Conservation (phyloP, 108 stramenopile species). For the Cyclotella cryptica region DNA sequence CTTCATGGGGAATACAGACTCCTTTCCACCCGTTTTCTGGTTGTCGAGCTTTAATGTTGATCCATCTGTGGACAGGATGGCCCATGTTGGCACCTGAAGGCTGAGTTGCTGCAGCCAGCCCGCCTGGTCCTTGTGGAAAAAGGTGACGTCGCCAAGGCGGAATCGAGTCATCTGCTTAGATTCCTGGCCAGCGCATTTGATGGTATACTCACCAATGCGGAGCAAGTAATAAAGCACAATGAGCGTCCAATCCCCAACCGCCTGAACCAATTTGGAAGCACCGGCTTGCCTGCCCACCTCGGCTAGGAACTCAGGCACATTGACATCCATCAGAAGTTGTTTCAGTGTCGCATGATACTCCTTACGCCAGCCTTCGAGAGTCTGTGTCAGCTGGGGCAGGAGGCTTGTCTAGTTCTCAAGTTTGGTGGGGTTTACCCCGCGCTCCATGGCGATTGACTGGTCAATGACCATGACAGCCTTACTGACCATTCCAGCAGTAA, state of each 20-base stretch:
- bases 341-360: not conserved
- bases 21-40: not conserved
- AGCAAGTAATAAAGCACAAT: too few species aligned
- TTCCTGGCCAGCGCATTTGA: too few species aligned
- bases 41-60: not conserved
- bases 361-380: not conserved
- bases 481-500: constrained; percentile 1
- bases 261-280: too few species aligned
- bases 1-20: too few species aligned
- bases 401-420: not conserved
- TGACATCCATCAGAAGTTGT: not conserved
- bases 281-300: too few species aligned
- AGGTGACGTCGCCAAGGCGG: too few species aligned
- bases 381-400: not conserved
- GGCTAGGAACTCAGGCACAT: not conserved
- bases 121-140: too few species aligned
- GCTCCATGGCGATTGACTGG: constrained; percentile 18
- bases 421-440: constrained; percentile 11
- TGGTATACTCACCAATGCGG: not conserved
- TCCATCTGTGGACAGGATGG: too few species aligned
- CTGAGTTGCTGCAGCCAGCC: too few species aligned
- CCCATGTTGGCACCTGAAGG: too few species aligned
- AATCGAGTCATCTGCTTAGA: too few species aligned
- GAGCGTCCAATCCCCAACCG: too few species aligned
- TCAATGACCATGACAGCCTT: not conserved